Base-by-base conservation (phyloP, 2,329 filamentous ascomycete genomes). In the Talaromyces sp. region DNA sequence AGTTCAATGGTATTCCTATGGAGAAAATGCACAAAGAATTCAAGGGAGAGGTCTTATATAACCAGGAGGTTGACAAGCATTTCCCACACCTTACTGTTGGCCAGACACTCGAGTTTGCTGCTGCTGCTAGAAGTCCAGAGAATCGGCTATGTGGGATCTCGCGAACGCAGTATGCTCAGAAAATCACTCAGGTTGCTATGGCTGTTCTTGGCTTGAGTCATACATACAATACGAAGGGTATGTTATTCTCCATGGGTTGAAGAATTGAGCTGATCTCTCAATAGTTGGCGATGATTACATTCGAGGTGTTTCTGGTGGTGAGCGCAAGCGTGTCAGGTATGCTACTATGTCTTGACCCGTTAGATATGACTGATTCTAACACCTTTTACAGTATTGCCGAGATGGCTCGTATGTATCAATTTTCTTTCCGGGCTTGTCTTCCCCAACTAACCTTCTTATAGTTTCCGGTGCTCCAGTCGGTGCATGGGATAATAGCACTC, bases 11-110 rank as follows among this genome's bases (percentile, higher is more conserved):
- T 14, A 70, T 75, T 62, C 77, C 83, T 2, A 81, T 89, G 51
- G 75, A 89, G 65, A 83, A 87, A 63, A 94, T 95, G 88, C 84
- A 89, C 73, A 84, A 82, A 9, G 80, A 81, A 16, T 71, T 72
- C 48, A 71, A 71, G 43, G 73, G 72, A 6, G 73, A 75, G 52
- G 67, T 70, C 5, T 48, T 73, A 2, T 74, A 74, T 50, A 74
- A 73, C 47, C 70, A 70, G 17, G 74, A 77, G 49, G 70, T 72
- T 36, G 74, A 77, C 42, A 70, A 73, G 51, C 82, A 84, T 56
- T 84, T 85, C 47, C 80, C 82, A 4, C 79, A 82, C 64, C 69
- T 85, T 20, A 82, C 80, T 2, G 81, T 84, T 1, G 79, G 81
- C 0, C 73, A 85, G 57, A 86, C 82, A 0, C 69, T 85, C 3